These are phyloP conservation scores for Clavulina sp. DNA, from an alignment of 768 basidiomycete genomes.

Conservation along the genomic window DNA sequence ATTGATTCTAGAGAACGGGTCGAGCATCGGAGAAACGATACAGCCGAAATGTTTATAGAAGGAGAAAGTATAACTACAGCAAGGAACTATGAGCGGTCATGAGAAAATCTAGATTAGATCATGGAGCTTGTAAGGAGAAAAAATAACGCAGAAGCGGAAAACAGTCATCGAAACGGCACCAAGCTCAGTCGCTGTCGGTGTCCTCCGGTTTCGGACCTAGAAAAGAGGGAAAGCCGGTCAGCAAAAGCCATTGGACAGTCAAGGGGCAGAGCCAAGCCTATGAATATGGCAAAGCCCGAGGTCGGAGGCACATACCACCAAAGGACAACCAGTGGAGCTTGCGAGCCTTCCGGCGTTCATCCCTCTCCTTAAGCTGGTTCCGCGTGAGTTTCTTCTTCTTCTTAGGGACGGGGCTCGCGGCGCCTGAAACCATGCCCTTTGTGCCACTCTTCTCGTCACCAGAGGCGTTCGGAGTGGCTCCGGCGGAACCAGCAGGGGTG, in stretches of 20 bases:
- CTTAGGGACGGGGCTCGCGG: conserved; percentile 14
- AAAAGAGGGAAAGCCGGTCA: too few relatives aligned
- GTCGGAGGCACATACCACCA: conserved; percentile 32
- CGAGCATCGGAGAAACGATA: too few relatives aligned
- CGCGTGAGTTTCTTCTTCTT: conserved; percentile 89
- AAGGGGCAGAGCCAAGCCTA: not conserved
- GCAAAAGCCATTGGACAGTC: not conserved
- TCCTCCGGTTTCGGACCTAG: conserved; percentile 50
- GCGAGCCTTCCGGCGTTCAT: conserved; percentile 64
- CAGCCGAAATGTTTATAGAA: too few relatives aligned
- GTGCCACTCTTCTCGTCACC: conserved; percentile 44
- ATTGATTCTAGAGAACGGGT: too few relatives aligned
- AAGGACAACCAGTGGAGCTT: conserved; percentile 69
- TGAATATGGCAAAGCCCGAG: not conserved
- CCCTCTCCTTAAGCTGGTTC: conserved; percentile 76
- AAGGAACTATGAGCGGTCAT: too few relatives aligned
- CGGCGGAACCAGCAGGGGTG: conserved; percentile 50
- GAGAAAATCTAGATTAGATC: too few relatives aligned
- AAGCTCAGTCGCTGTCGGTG: conserved; percentile 41
- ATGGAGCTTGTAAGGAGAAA: not conserved
- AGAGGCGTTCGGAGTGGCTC: conserved; percentile 60
- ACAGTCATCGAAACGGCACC: not conserved
- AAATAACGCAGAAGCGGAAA: not conserved
- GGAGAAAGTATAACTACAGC: too few relatives aligned
- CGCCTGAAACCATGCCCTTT: too few relatives aligned